phyloP scores from a whole-genome alignment of 805 yeast species.

The Wickerhamomyces alni region DNA sequence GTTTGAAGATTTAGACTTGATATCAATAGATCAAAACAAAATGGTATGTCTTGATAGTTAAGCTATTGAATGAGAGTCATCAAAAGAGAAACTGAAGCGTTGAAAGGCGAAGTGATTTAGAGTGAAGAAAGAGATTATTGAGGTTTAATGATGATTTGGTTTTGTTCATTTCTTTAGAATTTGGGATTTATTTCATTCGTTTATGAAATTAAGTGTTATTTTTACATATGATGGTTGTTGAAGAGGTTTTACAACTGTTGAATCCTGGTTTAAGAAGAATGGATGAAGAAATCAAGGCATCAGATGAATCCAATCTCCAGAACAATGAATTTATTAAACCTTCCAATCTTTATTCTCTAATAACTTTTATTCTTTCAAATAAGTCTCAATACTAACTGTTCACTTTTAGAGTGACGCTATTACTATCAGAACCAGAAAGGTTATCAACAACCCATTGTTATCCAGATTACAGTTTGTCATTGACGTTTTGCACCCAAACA shows the following conservation, averaged over 20 bases:
- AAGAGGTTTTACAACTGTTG: no score
- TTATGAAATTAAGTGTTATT: no score
- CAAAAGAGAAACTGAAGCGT: not conserved
- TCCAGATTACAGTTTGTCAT: conserved; percentile 99
- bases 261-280: no score
- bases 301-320: conserved; percentile 1
- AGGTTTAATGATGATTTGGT: not conserved
- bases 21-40: not conserved
- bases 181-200: no score
- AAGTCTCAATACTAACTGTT: conserved; percentile 16
- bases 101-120: not conserved
- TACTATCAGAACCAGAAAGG: conserved; percentile 98
- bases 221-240: no score
- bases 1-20: no score
- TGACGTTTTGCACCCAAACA: conserved; percentile 99
- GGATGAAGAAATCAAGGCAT: no score
- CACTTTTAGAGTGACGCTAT: conserved; percentile 87
- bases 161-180: no score
- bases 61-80: no score
- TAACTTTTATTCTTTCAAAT: not conserved
- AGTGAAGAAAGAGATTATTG: not conserved
- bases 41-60: not conserved
- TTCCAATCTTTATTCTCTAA: not conserved
- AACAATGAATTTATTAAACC: conserved; percentile 4
- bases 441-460: conserved; percentile 97